Evolutionary conservation across 2,329 filamentous ascomycete species (phyloP).

Genomic region (Cercospora nicotianae): DNA sequence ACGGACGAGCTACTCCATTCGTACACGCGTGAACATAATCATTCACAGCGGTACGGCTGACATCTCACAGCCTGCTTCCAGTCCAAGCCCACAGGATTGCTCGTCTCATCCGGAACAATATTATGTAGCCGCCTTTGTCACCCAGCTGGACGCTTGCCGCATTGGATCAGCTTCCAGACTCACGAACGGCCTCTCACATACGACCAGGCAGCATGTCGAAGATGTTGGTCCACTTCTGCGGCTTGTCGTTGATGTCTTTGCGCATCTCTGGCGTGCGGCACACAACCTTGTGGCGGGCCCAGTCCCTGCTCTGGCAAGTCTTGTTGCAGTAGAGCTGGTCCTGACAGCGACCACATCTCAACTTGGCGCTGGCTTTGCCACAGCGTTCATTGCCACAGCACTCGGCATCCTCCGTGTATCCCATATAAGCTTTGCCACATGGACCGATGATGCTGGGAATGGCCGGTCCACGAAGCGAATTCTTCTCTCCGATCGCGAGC

Average conservation of each 20-base stretch:
- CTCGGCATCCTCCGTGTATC: not conserved
- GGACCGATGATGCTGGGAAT: not conserved
- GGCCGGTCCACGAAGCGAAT: no score
- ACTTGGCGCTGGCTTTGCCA: not conserved
- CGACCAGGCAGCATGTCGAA: not conserved
- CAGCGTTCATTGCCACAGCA: not conserved
- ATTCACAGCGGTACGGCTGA: not conserved
- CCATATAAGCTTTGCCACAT: not conserved
- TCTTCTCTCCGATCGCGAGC: not conserved
- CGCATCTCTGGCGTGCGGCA: conserved; percentile 4
- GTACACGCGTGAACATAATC: not conserved
- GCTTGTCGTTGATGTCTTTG: not conserved
- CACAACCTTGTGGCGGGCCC: conserved; percentile 9
- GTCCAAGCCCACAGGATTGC: not conserved
- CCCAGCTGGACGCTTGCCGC: not conserved
- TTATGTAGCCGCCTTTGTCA: not conserved
- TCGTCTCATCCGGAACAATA: not conserved
- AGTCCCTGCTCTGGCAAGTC: conserved; percentile 10
- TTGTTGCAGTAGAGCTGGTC: conserved; percentile 15
- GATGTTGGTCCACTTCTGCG: conserved; percentile 5
- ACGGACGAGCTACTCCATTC: not conserved
- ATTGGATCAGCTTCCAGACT: not conserved
- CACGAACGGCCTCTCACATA: not conserved
- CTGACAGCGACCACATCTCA: not conserved
- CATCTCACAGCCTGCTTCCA: not conserved